A percentile compares a stretch with the other conserved stretches of the same genome.
These are phyloP conservation scores for Malassezia equina DNA, from an alignment of 1,284 basidiomycete species.

Conservation along the genomic window DNA sequence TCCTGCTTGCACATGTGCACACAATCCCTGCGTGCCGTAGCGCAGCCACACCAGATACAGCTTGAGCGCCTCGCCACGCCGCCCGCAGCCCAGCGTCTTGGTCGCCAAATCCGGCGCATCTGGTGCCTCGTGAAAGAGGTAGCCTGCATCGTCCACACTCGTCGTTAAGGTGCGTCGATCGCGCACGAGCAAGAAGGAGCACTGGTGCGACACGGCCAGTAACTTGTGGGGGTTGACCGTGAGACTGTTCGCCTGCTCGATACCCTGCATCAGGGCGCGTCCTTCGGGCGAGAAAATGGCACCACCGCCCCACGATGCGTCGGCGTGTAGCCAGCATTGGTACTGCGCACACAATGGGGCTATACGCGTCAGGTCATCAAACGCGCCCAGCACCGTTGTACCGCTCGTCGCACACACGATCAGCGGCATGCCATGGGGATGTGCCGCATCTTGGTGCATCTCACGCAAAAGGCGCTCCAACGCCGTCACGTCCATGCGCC, in stretches of 20 bases:
- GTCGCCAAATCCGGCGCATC: constrained; percentile 20
- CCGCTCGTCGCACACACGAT: constrained; percentile 51
- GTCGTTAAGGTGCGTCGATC: constrained; percentile 44
- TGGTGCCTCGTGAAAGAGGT: constrained; percentile 46
- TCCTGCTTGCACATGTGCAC: constrained; percentile 37
- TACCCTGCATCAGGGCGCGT: constrained; percentile 34
- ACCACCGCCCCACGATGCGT: constrained; percentile 50
- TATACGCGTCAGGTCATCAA: constrained; percentile 46
- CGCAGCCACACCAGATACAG: constrained; percentile 49
- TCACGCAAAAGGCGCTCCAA: constrained; percentile 21
- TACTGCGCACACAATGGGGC: constrained; percentile 34
- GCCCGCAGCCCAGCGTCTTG: constrained; percentile 48
- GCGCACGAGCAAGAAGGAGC: constrained; percentile 48
- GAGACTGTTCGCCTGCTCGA: constrained; percentile 43
- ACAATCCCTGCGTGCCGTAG: constrained; percentile 44
- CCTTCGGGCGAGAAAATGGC: constrained; percentile 41
- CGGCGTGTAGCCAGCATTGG: constrained; percentile 49
- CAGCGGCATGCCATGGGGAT: constrained; percentile 39
- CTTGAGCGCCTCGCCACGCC: constrained; percentile 49
- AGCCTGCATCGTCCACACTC: constrained; percentile 40
- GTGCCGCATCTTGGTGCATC: constrained; percentile 13
- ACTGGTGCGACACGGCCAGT: constrained; percentile 49
- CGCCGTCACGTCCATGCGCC: constrained; percentile 29
- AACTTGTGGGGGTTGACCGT: constrained; percentile 51
- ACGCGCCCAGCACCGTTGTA: constrained; percentile 49